Base-by-base conservation (phyloP, 2,329 filamentous ascomycete genomes). In the Pyrenochaeta sp. region DNA sequence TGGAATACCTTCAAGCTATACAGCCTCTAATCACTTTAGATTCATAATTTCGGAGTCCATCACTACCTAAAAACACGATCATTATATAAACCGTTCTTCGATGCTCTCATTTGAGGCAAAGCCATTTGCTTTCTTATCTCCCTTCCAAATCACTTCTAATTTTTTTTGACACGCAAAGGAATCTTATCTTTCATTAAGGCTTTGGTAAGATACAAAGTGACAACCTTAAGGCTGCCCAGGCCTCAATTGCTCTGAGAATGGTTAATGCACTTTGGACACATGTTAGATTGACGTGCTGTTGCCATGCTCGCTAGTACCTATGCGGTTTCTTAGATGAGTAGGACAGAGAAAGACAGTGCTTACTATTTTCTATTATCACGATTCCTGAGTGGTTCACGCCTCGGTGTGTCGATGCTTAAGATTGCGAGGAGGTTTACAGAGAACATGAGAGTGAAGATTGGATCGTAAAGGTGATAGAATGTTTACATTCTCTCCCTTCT, bases 101-200 rank as follows among this genome's bases (percentile, higher is more conserved):
- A 43, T 60, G 18, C 51, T 69, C 12, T 69, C 68, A 3, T 66
- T 74, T 23, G 67, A 74, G 20, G 71, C 71, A 32, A 72, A 71
- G 54, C 82, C 82, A 11, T 84, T 84, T 64, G 68, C 75, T 2
- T 84, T 80, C 63, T 73, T 68, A 3, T 84, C 84, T 52, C 74
- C 77, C 15, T 69, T 75, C 20, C 71, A 75, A 23, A 76, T 77
- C 9, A 82, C 81, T 1, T 81, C 81, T 7, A 66, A 83, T 18
- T 66, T 83, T 83, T 46, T 82, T 83, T 54, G 80, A 83, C 60
- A 82, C 83, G 79, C 81, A 83, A 55, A 67, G 80, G 33, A 81
- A 83, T 56, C 82, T 83, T 56, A 63, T 84, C 5, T 76, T 80
- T n/a, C 71, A 73, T 2, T 75, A 76, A 44, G 81, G 82, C 20